These are phyloP conservation scores for Solanum aculeatissimum DNA, from an alignment of 305 asterid species.

Conservation along the genomic window DNA sequence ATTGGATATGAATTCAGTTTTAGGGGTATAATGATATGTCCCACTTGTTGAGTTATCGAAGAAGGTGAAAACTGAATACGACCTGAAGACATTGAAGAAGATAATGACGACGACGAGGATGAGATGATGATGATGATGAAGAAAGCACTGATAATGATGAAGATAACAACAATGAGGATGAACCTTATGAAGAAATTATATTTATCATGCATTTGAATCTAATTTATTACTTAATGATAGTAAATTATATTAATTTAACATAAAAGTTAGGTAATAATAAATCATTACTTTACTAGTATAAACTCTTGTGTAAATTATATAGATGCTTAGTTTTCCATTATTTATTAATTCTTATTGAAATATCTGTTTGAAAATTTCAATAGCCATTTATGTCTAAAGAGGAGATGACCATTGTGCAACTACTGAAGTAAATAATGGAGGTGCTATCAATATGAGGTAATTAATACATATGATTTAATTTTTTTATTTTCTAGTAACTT, in stretches of 20 bases:
- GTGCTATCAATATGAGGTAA: background rate
- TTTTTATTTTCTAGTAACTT: background rate
- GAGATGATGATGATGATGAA: too few relatives aligned
- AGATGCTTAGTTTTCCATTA: background rate
- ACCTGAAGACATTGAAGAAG: too few relatives aligned
- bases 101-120: too few relatives aligned
- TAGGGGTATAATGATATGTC: too few relatives aligned
- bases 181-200: background rate
- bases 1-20: background rate
- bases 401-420: background rate
- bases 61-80: too few relatives aligned
- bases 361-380: background rate
- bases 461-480: background rate
- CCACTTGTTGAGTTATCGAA: too few relatives aligned
- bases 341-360: background rate
- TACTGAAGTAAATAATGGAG: background rate
- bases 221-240: background rate
- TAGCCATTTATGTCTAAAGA: background rate
- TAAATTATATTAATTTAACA: background rate
- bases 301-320: background rate
- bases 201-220: background rate
- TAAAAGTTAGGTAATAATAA: background rate
- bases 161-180: background rate
- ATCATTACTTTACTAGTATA: background rate
- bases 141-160: too few relatives aligned